Percentiles rank a stretch among this genome's conserved stretches.
phyloP scores from a whole-genome alignment of 1,139 yeast genomes.

The Hyphopichia khmerensis region DNA sequence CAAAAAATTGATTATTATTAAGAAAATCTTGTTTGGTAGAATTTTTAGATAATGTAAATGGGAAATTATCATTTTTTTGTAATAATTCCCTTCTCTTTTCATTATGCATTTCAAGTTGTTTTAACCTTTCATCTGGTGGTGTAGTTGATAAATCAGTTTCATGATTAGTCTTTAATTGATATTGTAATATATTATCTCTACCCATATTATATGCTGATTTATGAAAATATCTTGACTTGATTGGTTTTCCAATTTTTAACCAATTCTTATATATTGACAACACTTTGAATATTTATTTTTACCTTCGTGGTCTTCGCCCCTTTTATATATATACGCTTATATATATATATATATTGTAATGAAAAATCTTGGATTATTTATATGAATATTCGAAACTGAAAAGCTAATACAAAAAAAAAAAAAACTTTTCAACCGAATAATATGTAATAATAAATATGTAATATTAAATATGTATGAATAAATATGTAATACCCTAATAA shows the following conservation, averaged over 20 bases:
- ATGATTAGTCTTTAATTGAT: constrained; percentile 42
- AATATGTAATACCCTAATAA: too few relatives aligned
- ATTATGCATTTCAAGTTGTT: neutral
- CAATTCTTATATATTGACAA: neutral
- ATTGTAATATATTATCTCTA: constrained; percentile 43
- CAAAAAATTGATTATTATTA: constrained; percentile 66
- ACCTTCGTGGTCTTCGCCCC: too few relatives aligned
- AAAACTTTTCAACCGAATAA: too few relatives aligned
- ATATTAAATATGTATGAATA: too few relatives aligned
- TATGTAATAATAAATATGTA: too few relatives aligned
- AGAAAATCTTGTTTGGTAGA: constrained; percentile 65
- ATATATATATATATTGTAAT: too few relatives aligned
- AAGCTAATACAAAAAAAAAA: too few relatives aligned
- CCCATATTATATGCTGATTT: constrained; percentile 29
- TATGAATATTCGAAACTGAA: neutral
- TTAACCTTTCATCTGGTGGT: constrained; percentile 8
- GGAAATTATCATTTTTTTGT: constrained; percentile 27
- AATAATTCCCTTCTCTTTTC: neutral
- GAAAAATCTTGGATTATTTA: neutral
- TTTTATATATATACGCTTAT: too few relatives aligned
- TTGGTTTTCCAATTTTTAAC: neutral
- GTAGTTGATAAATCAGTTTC: constrained; percentile 30
- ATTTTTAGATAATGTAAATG: constrained; percentile 57
- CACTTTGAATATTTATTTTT: neutral
- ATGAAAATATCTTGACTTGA: neutral